These are phyloP conservation scores for Stellera chamaejasme DNA, from an alignment of 345 rosid species.

Conservation along the genomic window DNA sequence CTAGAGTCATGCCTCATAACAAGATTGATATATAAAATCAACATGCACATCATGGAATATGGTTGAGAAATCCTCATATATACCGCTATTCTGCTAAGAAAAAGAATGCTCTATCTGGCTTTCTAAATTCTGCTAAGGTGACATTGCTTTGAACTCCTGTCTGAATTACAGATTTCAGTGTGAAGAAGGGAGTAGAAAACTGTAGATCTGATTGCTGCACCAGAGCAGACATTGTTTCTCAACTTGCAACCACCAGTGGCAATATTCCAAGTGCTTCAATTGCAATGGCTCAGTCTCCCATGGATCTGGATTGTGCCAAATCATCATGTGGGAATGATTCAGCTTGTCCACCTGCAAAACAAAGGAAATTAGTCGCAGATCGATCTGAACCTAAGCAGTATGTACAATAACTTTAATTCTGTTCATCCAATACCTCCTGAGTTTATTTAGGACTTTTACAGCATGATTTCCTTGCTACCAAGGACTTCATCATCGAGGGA, in stretches of 20 bases:
- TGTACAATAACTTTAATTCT: slow-evolving; percentile 10
- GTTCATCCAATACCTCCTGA: neutral
- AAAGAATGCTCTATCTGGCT: neutral
- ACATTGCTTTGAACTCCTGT: slow-evolving; percentile 27
- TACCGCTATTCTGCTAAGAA: too few relatives aligned
- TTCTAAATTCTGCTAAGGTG: slow-evolving; percentile 24
- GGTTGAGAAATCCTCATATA: too few relatives aligned
- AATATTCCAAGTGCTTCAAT: slow-evolving; percentile 43
- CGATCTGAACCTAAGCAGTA: slow-evolving; percentile 77
- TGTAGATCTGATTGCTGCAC: slow-evolving; percentile 32
- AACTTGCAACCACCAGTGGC: slow-evolving; percentile 39
- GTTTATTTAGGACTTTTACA: slow-evolving; percentile 17
- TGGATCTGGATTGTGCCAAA: slow-evolving; percentile 48
- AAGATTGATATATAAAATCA: too few relatives aligned
- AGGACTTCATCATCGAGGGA: neutral
- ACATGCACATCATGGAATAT: too few relatives aligned
- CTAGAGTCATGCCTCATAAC: too few relatives aligned
- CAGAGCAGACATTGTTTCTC: slow-evolving; percentile 40
- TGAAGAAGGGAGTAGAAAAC: slow-evolving; percentile 35
- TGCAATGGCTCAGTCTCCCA: slow-evolving; percentile 46
- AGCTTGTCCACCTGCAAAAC: slow-evolving; percentile 42
- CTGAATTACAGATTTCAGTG: slow-evolving; percentile 33
- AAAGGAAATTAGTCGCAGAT: slow-evolving; percentile 58
- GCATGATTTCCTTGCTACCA: neutral
- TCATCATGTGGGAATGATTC: slow-evolving; percentile 41